Percentiles rank a stretch among this genome's conserved stretches.
These are phyloP conservation scores for Thielaviopsis musarum DNA, from an alignment of 2,329 filamentous ascomycete genomes.

Conservation along the genomic window DNA sequence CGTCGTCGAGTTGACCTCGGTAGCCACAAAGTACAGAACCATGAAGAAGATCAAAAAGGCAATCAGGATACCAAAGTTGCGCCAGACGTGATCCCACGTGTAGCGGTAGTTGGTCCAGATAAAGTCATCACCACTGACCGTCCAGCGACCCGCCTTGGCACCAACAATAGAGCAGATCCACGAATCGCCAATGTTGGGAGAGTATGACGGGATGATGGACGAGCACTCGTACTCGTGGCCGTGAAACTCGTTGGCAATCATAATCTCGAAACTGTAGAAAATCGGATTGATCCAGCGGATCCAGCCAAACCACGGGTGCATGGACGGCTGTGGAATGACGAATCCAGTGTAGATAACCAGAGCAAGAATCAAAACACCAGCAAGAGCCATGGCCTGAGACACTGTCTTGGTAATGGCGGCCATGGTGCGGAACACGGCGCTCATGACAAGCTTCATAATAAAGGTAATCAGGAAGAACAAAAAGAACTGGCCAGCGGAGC, in stretches of 20 bases:
- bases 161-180: slow-evolving; percentile 39
- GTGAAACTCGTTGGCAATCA: slow-evolving; percentile 59
- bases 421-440: slow-evolving; percentile 58
- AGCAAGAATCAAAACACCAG: slow-evolving; percentile 44
- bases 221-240: slow-evolving; percentile 40
- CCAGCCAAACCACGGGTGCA: slow-evolving; percentile 61
- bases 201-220: slow-evolving; percentile 29
- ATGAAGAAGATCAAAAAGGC: slow-evolving; percentile 50
- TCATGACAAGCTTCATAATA: slow-evolving; percentile 53
- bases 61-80: slow-evolving; percentile 52
- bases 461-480: slow-evolving; percentile 58
- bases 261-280: slow-evolving; percentile 55
- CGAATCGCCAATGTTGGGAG: slow-evolving; percentile 24
- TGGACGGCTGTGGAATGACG: slow-evolving; percentile 32
- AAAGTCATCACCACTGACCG: slow-evolving; percentile 44
- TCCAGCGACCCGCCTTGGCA: slow-evolving; percentile 33
- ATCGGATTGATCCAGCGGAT: slow-evolving; percentile 61
- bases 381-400: slow-evolving; percentile 41
- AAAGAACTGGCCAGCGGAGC: slow-evolving; percentile 54
- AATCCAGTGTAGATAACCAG: slow-evolving; percentile 56
- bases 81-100: slow-evolving; percentile 40
- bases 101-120: slow-evolving; percentile 40
- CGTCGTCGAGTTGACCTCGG: slow-evolving; percentile 47
- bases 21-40: slow-evolving; percentile 42
- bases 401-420: slow-evolving; percentile 52